Conservation (phyloP, 768 basidiomycete species). For the Lentinula boryana region DNA sequence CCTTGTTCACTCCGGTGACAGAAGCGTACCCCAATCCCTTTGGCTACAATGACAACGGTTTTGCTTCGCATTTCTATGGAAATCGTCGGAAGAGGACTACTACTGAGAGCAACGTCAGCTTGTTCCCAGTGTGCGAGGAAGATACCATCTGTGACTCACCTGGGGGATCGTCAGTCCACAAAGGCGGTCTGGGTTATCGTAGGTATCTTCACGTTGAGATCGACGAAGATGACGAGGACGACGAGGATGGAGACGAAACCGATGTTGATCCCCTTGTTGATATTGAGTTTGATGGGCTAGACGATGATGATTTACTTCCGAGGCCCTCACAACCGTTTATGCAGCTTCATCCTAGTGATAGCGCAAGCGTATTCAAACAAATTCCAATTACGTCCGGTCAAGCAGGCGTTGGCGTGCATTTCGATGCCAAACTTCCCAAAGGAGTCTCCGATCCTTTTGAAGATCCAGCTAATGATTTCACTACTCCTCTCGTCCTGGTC, state of each 20-base stretch:
- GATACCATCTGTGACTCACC: background rate
- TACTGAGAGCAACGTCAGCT: background rate
- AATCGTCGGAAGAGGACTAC: background rate
- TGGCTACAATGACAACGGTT: background rate
- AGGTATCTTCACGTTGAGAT: constrained; percentile 1
- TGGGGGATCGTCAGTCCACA: background rate
- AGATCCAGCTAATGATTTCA: background rate
- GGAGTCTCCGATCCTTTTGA: background rate
- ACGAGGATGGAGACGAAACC: constrained; percentile 1
- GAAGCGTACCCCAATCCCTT: constrained; percentile 6
- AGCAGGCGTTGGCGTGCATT: background rate
- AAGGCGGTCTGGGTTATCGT: background rate
- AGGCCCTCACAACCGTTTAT: background rate
- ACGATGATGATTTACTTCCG: background rate
- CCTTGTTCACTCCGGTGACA: background rate
- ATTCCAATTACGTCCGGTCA: background rate
- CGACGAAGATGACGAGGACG: constrained; percentile 1
- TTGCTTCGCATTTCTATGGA: background rate
- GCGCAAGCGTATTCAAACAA: background rate
- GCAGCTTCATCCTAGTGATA: background rate
- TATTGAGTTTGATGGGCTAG: background rate
- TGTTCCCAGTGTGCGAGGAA: constrained; percentile 1
- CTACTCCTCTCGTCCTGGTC: background rate
- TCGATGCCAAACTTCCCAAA: background rate
- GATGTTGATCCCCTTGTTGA: constrained; percentile 3